Evolutionary conservation across 2,329 filamentous ascomycete genomes (phyloP), one percentile per base, ranked within the genome.

Genomic region (Byssothecium circinans): DNA sequence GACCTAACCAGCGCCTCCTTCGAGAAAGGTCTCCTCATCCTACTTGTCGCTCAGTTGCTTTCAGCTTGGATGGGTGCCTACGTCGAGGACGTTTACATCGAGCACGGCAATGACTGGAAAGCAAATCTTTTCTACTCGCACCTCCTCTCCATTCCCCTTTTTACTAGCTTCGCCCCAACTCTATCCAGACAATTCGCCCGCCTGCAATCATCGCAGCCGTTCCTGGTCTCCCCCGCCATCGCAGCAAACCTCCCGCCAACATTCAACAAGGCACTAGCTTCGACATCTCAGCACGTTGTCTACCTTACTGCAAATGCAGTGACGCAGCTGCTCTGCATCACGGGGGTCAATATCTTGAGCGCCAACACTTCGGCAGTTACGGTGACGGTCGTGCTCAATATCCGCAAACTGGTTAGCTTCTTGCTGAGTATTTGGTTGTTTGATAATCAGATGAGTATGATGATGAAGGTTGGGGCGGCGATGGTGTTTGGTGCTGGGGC

Each of bases 101-200:
- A 81, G 47, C 91, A 96, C 70, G 91, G 91, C 5, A 88, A 88
- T 23, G 87, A 94, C 69, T 97, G 94, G 90, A 88, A 87, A 60
- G 94, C 97, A 70, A 96, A 96, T 57, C 80, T 99, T 11, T 97
- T 99, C 75, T 99, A 97, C 75, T 95, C 89, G 18, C 84, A 87
- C 57, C 69, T 89, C 7, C 78, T 92, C 18, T 89, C 87, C 0
- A 74, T 94, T 35, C 88, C 89, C 0, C 77, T 94, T 18, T 94
- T 92, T 64, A 62, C 88, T 2, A 87, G 86, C 2, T 87, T 92
- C 55, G 70, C 82, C n/a, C 80, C 81, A 1, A 83, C 82, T 2
- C 80, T 94, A 62, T 73, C 75, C 43, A 73, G 77, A 15, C 87
- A 89, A 61, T 87, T 89, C 54, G 66, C 73, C 43, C 81, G 78